A percentile compares a stretch with the other conserved stretches of the same genome.
Conservation (phyloP, 345 rosid species). For the Euphorbia tirucalli region DNA sequence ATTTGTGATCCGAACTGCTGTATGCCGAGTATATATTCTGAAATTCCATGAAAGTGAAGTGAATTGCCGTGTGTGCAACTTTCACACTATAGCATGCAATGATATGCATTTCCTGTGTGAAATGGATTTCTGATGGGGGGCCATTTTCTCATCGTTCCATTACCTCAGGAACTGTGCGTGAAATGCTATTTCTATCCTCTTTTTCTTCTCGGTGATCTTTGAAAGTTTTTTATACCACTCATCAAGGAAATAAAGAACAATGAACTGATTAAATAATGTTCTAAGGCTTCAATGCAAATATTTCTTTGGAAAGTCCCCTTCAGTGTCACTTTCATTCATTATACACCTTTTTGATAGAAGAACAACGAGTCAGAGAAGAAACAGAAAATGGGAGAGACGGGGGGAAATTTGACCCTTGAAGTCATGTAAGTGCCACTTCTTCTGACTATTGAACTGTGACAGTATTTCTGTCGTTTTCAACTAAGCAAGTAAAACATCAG, state of each 20-base stretch:
- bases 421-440: neutral
- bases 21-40: too few species aligned
- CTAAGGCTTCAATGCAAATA: conserved; percentile 2
- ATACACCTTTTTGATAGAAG: too few species aligned
- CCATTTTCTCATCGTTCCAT: neutral
- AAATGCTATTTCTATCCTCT: neutral
- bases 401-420: neutral
- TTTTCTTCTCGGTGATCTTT: neutral
- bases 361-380: neutral
- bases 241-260: neutral
- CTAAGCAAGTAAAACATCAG: neutral
- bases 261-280: neutral
- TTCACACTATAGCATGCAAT: too few species aligned
- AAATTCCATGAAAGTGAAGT: too few species aligned
- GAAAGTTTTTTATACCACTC: neutral
- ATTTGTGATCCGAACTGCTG: too few species aligned
- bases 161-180: neutral
- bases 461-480: neutral
- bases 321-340: neutral
- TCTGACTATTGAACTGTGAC: neutral
- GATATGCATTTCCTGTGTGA: neutral
- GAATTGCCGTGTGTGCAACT: too few species aligned
- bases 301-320: neutral
- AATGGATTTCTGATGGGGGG: neutral
- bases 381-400: neutral